Conservation (phyloP, 2,329 filamentous ascomycete genomes). For the Aciculosporium take region DNA sequence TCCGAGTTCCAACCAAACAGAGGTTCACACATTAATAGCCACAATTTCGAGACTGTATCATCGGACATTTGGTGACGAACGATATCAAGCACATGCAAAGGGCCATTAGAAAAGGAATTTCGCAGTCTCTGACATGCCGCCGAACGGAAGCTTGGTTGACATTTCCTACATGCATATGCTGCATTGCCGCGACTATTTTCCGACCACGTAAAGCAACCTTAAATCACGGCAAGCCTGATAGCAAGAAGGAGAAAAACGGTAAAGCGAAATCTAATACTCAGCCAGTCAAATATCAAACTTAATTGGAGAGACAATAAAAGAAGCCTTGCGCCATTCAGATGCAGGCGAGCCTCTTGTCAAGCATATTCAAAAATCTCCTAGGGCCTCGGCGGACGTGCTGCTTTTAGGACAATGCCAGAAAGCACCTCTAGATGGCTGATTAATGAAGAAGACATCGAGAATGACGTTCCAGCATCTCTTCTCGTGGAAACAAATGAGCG, state of each 20-base stretch:
- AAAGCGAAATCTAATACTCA: background rate
- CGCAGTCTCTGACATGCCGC: background rate
- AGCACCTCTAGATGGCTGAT: conserved; percentile 11
- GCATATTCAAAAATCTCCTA: conserved; percentile 31
- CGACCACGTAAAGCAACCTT: background rate
- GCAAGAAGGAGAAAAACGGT: background rate
- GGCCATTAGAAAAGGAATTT: background rate
- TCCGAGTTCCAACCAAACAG: no score
- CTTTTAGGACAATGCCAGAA: conserved; percentile 2
- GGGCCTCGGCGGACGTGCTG: conserved; percentile 18
- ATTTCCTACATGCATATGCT: background rate
- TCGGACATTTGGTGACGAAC: background rate
- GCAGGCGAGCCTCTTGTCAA: conserved; percentile 29
- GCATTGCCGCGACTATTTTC: background rate
- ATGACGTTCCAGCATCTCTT: conserved; percentile 50
- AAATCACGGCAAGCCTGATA: background rate
- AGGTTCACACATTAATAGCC: no score
- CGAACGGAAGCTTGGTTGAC: background rate
- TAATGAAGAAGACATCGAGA: conserved; percentile 37
- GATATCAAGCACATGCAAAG: background rate
- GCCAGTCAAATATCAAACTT: background rate
- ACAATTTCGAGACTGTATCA: no score
- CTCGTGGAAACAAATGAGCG: conserved; percentile 38
- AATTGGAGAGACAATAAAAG: conserved; percentile 34
- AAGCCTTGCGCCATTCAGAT: conserved; percentile 37